A percentile compares a stretch with the other conserved stretches of the same genome.
These are phyloP conservation scores for Fusarium virguliforme DNA, from an alignment of 2,329 filamentous ascomycete genomes.

Conservation along the genomic window DNA sequence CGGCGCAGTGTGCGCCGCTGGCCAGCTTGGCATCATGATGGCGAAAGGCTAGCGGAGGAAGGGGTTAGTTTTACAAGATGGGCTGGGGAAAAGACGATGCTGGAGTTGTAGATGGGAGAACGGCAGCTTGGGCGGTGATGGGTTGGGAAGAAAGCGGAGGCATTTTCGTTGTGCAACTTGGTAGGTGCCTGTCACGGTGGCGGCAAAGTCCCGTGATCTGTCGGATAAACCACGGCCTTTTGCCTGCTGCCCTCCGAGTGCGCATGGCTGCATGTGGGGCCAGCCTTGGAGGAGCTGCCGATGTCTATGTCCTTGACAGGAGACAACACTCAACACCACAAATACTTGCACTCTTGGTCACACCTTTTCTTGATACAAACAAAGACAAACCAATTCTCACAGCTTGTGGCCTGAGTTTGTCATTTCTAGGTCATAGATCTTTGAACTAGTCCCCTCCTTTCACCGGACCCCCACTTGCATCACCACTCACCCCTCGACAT, in stretches of 20 bases:
- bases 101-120: slow-evolving; percentile 26
- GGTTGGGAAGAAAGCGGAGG: slow-evolving; percentile 34
- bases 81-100: slow-evolving; percentile 35
- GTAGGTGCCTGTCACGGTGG: slow-evolving; percentile 34
- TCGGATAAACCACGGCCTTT: slow-evolving; percentile 33
- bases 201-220: slow-evolving; percentile 50
- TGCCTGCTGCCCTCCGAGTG: slow-evolving; percentile 3
- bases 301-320: slow-evolving; percentile 27
- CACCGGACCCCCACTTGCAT: slow-evolving; percentile 40
- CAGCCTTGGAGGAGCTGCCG: slow-evolving; percentile 31
- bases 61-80: slow-evolving; percentile 49
- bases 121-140: slow-evolving; percentile 30
- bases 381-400: background rate
- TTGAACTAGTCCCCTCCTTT: slow-evolving; percentile 21
- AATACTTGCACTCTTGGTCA: slow-evolving; percentile 18
- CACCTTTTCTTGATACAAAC: slow-evolving; percentile 5
- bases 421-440: background rate
- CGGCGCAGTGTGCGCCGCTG: slow-evolving; percentile 58
- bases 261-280: slow-evolving; percentile 45
- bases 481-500: slow-evolving; percentile 32
- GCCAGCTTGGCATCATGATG: slow-evolving; percentile 59
- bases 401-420: background rate
- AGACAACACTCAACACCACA: slow-evolving; percentile 33
- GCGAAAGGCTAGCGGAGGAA: slow-evolving; percentile 39
- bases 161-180: slow-evolving; percentile 46